Evolutionary conservation across 2,329 filamentous ascomycete genomes (phyloP), one percentile per base, ranked within the genome.

Genomic region (Penicillium decumbens): DNA sequence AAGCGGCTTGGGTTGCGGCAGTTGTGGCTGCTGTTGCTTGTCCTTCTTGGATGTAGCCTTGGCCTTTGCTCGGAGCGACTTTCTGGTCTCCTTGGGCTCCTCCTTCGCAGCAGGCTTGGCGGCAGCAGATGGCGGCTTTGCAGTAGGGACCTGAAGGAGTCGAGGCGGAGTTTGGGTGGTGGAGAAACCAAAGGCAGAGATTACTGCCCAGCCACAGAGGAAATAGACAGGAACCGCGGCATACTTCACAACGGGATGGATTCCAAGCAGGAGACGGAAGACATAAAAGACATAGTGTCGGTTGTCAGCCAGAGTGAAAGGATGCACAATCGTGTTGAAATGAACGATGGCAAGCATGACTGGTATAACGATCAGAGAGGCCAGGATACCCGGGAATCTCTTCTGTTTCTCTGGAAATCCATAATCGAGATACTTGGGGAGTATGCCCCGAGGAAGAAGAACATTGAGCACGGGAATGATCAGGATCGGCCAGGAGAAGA

Each of bases 261-360:
- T 78, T 2, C 87, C 80, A 32, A 97, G 84, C 5, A 87, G 84
- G 62, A 90, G 83, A 1, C 90, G 84, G 75, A 98, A 98, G 52
- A 95, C 77, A 72, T 98, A 98, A 70, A 98, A 98, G 68, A 95
- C 86, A 74, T 95, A 98, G 69, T 98, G 93, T 2, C 93, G 80
- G 69, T 98, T 98, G 70, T 98, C 93, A 29, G 93, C 93, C 0
- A 97, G 80, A 0, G 91, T 95, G 67, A 97, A 98, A 0, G 93
- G 92, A 65, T 98, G 93, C 38, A 97, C 81, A 55, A 95, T 86
- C 29, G 93, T 98, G 77, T 96, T 97, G 77, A 81, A 86, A 54
- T 82, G 80, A 23, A 96, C 83, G 2, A 77, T 70, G 6, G 67
- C 61, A 15, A 77, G 60, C 57, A 79, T 79, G 7, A 74, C 30